These are phyloP conservation scores for Clarkia xantiana DNA, from an alignment of 345 rosid species.

Conservation along the genomic window DNA sequence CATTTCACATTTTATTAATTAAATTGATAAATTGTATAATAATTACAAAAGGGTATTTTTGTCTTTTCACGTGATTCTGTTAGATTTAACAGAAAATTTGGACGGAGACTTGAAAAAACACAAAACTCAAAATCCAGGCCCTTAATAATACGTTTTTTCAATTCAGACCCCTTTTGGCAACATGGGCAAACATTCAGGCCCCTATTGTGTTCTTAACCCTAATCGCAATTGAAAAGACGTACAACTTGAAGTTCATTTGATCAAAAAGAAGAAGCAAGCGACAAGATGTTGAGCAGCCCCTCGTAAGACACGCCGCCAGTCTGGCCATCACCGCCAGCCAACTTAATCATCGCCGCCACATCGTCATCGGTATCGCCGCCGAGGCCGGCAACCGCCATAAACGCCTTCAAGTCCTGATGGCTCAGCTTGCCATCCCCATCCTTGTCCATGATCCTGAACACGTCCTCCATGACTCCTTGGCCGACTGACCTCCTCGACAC, in stretches of 20 bases:
- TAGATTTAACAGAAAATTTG: too few species aligned
- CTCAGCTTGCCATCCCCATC: conserved; percentile 80
- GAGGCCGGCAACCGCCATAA: conserved; percentile 57
- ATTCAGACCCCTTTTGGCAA: too few species aligned
- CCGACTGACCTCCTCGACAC: conserved; percentile 6
- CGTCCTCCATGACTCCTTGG: conserved; percentile 24
- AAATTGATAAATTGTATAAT: too few species aligned
- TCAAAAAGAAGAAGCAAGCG: conserved; percentile 8
- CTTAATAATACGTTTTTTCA: too few species aligned
- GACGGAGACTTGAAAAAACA: too few species aligned
- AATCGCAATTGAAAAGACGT: too few species aligned
- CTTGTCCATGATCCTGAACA: conserved; percentile 62
- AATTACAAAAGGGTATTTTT: too few species aligned
- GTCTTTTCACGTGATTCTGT: too few species aligned
- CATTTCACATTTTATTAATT: too few species aligned
- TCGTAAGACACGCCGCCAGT: conserved; percentile 33
- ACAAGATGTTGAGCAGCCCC: conserved; percentile 43
- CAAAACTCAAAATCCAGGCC: too few species aligned
- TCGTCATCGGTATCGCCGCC: conserved; percentile 35
- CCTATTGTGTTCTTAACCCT: too few species aligned
- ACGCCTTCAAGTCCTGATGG: conserved; percentile 47
- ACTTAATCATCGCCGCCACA: conserved; percentile 44
- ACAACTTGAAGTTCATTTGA: not conserved
- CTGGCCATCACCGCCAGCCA: conserved; percentile 35
- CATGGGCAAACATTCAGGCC: too few species aligned